A percentile compares a stretch with the other conserved stretches of the same genome.
Conservation (phyloP, 1,139 yeast species). For the Hyphopichia fennica region DNA sequence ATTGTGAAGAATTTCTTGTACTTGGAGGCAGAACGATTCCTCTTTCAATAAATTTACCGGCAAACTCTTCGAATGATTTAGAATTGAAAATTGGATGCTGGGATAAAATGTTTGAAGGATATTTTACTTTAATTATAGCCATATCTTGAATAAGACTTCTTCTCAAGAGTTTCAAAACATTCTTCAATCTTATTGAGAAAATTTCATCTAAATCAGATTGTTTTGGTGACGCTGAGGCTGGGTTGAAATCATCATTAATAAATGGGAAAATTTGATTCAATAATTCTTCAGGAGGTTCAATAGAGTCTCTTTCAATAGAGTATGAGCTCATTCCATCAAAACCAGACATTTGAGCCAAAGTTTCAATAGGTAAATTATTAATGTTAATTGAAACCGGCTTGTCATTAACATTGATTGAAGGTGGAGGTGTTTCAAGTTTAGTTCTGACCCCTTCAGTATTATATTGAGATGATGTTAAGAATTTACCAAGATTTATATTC, state of each 20-base stretch:
- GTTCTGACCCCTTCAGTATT: background rate
- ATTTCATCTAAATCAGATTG: background rate
- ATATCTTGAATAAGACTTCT: conserved; percentile 33
- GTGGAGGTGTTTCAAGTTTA: background rate
- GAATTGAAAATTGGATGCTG: conserved; percentile 29
- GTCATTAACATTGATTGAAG: conserved; percentile 9
- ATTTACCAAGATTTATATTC: conserved; percentile 19
- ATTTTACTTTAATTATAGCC: conserved; percentile 24
- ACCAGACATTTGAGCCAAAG: conserved; percentile 24
- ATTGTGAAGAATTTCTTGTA: background rate
- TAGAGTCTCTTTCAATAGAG: conserved; percentile 17
- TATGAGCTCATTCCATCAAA: conserved; percentile 21
- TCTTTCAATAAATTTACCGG: conserved; percentile 13
- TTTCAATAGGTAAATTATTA: conserved; percentile 14
- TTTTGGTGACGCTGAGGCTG: background rate
- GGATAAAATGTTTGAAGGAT: conserved; percentile 27
- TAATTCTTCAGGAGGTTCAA: conserved; percentile 30
- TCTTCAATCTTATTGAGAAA: conserved; percentile 12
- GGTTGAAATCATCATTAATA: conserved; percentile 13
- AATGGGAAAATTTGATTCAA: conserved; percentile 32
- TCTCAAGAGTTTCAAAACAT: conserved; percentile 22
- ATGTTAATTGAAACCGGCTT: conserved; percentile 13
- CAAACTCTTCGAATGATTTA: conserved; percentile 19
- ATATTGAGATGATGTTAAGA: conserved; percentile 11
- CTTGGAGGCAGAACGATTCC: conserved; percentile 7